Evolutionary conservation across 805 yeast genomes (phyloP).

Genomic region (Candida tallmaniae): DNA sequence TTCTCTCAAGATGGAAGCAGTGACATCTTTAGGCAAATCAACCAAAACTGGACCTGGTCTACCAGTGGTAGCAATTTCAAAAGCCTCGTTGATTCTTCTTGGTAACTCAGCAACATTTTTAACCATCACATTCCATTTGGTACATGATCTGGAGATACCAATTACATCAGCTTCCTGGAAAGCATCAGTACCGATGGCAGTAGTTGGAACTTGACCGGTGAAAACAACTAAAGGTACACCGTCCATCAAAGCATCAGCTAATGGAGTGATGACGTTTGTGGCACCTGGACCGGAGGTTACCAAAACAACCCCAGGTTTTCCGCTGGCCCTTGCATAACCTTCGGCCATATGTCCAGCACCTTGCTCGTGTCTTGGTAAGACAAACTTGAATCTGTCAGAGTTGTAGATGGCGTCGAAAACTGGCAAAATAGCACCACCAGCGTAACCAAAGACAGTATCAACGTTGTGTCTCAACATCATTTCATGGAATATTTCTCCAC

Average conservation of each 20-base stretch:
- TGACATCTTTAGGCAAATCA: constrained; percentile 96
- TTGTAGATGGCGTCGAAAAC: constrained; percentile 96
- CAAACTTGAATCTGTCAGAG: constrained; percentile 82
- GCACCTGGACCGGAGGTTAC: constrained; percentile 99
- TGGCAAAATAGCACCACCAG: constrained; percentile 98
- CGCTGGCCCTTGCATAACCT: constrained; percentile 94
- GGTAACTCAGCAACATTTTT: constrained; percentile 92
- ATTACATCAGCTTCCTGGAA: constrained; percentile 99
- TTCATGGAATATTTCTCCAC: constrained; percentile 97
- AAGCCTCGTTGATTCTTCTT: constrained; percentile 93
- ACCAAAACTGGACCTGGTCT: constrained; percentile 99
- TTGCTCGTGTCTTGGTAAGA: constrained; percentile 95
- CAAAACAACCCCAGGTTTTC: constrained; percentile 95
- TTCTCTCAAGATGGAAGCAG: constrained; percentile 81
- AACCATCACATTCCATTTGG: constrained; percentile 99
- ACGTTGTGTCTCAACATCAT: constrained; percentile 97
- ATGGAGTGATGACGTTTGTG: constrained; percentile 95
- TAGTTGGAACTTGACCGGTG: constrained; percentile 95
- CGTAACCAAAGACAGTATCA: constrained; percentile 94
- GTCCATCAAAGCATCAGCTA: constrained; percentile 96
- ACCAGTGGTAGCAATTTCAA: constrained; percentile 92
- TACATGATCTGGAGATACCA: constrained; percentile 95
- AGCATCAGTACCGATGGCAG: constrained; percentile 96
- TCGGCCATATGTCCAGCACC: constrained; percentile 99
- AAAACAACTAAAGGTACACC: constrained; percentile 97